A percentile compares a stretch with the other conserved stretches of the same genome.
These are phyloP conservation scores for Pontederia crassipes DNA, from an alignment of 176 grass and related monocot species.

Conservation along the genomic window DNA sequence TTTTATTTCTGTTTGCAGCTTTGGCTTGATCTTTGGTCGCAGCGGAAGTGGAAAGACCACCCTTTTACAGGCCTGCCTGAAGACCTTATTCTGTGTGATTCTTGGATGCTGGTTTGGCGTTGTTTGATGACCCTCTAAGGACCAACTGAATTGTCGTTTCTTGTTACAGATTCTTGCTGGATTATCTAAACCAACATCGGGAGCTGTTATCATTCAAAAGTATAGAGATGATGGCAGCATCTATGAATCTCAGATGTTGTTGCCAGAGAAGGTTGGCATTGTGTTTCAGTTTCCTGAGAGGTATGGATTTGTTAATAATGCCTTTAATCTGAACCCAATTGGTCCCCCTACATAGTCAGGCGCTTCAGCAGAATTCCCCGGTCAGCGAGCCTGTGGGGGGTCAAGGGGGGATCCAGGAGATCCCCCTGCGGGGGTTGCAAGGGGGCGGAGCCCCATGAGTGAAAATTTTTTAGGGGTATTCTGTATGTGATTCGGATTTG, in stretches of 20 bases:
- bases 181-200: slow-evolving; percentile 51
- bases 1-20: slow-evolving; percentile 37
- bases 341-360: too few species aligned
- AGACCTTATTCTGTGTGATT: not conserved
- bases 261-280: slow-evolving; percentile 62
- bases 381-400: too few species aligned
- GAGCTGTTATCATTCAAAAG: slow-evolving; percentile 53
- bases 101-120: not conserved
- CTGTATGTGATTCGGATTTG: too few species aligned
- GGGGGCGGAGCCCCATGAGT: too few species aligned
- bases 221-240: slow-evolving; percentile 45
- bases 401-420: too few species aligned
- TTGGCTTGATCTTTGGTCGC: slow-evolving; percentile 88
- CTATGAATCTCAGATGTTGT: slow-evolving; percentile 30
- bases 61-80: slow-evolving; percentile 61
- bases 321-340: too few species aligned
- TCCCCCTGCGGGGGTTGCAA: too few species aligned
- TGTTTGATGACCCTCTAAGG: not conserved
- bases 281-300: slow-evolving; percentile 98
- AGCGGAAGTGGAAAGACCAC: slow-evolving; percentile 87
- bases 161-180: slow-evolving; percentile 58
- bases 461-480: too few species aligned
- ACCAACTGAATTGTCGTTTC: not conserved
- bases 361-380: too few species aligned
- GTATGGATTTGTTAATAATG: slow-evolving; percentile 27